Evolutionary conservation across 257 asterid genomes (phyloP).

Genomic region (Solanum habrochaites): DNA sequence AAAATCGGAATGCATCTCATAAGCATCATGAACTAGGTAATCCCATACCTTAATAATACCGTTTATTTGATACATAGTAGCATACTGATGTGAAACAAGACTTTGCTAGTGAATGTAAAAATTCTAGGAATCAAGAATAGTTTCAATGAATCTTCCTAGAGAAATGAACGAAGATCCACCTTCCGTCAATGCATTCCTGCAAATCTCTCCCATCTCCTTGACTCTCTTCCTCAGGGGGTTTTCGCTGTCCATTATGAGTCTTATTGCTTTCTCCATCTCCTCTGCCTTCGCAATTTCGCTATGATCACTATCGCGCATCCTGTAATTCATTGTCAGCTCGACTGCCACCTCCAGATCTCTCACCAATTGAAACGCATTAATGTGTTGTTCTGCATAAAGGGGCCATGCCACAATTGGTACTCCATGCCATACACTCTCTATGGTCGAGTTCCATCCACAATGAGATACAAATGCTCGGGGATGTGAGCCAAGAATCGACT

Average conservation of each 20-base stretch:
- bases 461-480: background rate
- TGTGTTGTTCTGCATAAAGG: slow-evolving; percentile 1
- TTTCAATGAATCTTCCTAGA: background rate
- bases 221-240: background rate
- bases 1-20: no score
- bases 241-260: background rate
- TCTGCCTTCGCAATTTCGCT: background rate
- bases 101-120: background rate
- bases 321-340: background rate
- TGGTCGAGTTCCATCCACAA: slow-evolving; percentile 2
- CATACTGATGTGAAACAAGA: background rate
- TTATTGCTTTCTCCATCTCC: background rate
- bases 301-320: background rate
- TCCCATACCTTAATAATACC: background rate
- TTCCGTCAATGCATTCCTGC: background rate
- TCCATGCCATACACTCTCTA: background rate
- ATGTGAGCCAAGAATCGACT: background rate
- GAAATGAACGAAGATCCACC: background rate
- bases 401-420: slow-evolving; percentile 3
- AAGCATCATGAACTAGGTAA: no score
- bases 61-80: background rate
- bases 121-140: background rate
- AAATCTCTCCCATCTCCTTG: background rate
- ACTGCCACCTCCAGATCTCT: background rate
- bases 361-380: background rate